phyloP scores from a whole-genome alignment of 495 filamentous ascomycete species.

The Venustampulla echinocandica region DNA sequence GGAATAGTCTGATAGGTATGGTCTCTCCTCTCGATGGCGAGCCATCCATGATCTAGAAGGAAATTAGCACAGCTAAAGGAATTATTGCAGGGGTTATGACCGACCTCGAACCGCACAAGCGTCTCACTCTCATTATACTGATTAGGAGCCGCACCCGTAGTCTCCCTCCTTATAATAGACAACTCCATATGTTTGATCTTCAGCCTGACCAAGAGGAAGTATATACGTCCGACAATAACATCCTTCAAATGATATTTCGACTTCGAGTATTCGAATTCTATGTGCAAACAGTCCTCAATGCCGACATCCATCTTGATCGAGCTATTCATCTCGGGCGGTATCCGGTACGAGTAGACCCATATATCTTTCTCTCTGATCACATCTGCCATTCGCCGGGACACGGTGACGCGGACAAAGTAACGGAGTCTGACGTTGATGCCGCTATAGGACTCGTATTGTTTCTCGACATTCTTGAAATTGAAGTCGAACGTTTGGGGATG shows the following conservation, averaged over 20 bases:
- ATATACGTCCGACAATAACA: slow-evolving; percentile 97
- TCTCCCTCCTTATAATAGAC: slow-evolving; percentile 94
- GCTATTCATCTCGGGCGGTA: slow-evolving; percentile 95
- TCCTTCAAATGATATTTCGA: slow-evolving; percentile 99
- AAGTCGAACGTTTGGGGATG: slow-evolving; percentile 98
- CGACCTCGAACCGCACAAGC: slow-evolving; percentile 90
- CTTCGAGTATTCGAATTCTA: slow-evolving; percentile 99
- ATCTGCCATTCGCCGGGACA: slow-evolving; percentile 92
- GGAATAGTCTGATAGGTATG: slow-evolving; percentile 94
- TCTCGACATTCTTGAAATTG: slow-evolving; percentile 99
- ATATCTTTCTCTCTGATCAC: slow-evolving; percentile 98
- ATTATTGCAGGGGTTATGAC: slow-evolving; percentile 14
- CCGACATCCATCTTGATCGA: slow-evolving; percentile 99
- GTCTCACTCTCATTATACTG: slow-evolving; percentile 99
- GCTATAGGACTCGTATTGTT: slow-evolving; percentile 99
- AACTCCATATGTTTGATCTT: slow-evolving; percentile 99
- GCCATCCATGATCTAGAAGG: slow-evolving; percentile 90
- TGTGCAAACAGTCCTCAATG: slow-evolving; percentile 98
- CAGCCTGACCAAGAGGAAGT: slow-evolving; percentile 92
- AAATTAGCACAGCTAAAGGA: background rate
- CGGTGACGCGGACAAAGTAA: slow-evolving; percentile 96
- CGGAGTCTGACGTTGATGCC: slow-evolving; percentile 98
- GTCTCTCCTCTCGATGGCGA: slow-evolving; percentile 96
- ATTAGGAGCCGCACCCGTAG: slow-evolving; percentile 96
- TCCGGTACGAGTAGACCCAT: slow-evolving; percentile 98